Percentiles rank a stretch among this genome's conserved stretches.
Evolutionary conservation across 1,284 basidiomycete genomes (phyloP).

Genomic region (Puccinia novopanici): DNA sequence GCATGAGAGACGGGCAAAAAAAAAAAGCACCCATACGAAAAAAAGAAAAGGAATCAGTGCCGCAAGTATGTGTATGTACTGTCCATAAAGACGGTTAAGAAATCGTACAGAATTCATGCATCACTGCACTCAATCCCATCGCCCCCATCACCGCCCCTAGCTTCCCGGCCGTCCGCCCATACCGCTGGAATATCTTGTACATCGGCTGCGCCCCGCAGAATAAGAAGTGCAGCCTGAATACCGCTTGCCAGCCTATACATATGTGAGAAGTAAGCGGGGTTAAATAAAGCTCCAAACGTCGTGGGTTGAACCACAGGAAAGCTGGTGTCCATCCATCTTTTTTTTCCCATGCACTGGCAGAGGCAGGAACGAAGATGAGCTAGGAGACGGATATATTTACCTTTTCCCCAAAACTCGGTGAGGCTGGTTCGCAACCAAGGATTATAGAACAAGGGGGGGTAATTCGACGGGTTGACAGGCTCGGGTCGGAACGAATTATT

Average conservation of each 20-base stretch:
- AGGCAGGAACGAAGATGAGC: too few relatives aligned
- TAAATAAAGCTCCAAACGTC: too few relatives aligned
- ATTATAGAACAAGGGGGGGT: constrained; percentile 48
- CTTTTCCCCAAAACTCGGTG: constrained; percentile 48
- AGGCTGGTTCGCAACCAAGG: constrained; percentile 34
- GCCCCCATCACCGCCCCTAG: constrained; percentile 33
- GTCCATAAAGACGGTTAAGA: not conserved
- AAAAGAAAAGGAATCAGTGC: too few relatives aligned
- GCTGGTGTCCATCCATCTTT: not conserved
- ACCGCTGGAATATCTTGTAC: constrained; percentile 18
- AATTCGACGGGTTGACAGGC: constrained; percentile 29
- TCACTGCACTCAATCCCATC: constrained; percentile 40
- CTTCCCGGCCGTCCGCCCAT: constrained; percentile 13
- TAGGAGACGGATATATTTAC: not conserved
- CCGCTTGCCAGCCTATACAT: constrained; percentile 44
- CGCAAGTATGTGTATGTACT: not conserved
- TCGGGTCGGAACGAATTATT: constrained; percentile 33
- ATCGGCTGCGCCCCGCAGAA: constrained; percentile 46
- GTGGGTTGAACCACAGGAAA: too few relatives aligned
- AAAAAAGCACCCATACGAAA: too few relatives aligned
- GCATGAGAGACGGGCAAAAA: not conserved
- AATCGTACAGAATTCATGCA: constrained; percentile 48
- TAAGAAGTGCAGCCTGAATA: constrained; percentile 46
- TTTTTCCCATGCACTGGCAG: not conserved
- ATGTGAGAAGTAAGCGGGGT: too few relatives aligned